phyloP scores from a whole-genome alignment of 495 filamentous ascomycete genomes.

The Neurospora pannonica region DNA sequence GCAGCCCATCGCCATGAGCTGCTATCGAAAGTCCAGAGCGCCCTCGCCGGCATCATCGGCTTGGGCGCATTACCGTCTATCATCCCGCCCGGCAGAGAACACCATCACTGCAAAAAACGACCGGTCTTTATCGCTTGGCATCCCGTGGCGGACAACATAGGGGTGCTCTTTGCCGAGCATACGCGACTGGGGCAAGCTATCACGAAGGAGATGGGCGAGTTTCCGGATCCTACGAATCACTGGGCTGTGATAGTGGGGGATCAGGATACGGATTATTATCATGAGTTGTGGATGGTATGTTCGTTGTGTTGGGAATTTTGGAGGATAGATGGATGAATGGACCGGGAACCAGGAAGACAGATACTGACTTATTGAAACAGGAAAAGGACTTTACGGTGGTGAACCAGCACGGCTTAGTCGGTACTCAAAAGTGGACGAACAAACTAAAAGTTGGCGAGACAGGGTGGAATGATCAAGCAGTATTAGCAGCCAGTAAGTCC shows the following conservation, averaged over 20 bases:
- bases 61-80: neutral
- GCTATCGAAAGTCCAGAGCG: neutral
- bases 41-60: neutral
- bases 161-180: conserved; percentile 37
- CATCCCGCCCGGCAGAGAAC: neutral
- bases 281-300: conserved; percentile 34
- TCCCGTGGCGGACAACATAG: conserved; percentile 32
- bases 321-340: neutral
- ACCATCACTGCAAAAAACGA: neutral
- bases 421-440: conserved; percentile 7
- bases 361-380: neutral
- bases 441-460: conserved; percentile 35
- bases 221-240: conserved; percentile 42
- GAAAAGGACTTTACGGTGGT: conserved; percentile 24
- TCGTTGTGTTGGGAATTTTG: neutral
- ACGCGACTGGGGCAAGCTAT: conserved; percentile 34
- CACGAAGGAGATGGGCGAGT: conserved; percentile 28
- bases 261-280: conserved; percentile 22
- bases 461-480: conserved; percentile 36
- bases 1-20: neutral
- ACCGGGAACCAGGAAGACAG: neutral
- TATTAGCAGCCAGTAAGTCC: conserved; percentile 29
- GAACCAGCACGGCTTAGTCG: neutral
- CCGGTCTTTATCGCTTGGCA: conserved; percentile 38
- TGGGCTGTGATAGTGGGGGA: conserved; percentile 38